These are phyloP conservation scores for Triticum aestivum DNA, from an alignment of 176 grass and related monocot genomes.

Conservation along the genomic window DNA sequence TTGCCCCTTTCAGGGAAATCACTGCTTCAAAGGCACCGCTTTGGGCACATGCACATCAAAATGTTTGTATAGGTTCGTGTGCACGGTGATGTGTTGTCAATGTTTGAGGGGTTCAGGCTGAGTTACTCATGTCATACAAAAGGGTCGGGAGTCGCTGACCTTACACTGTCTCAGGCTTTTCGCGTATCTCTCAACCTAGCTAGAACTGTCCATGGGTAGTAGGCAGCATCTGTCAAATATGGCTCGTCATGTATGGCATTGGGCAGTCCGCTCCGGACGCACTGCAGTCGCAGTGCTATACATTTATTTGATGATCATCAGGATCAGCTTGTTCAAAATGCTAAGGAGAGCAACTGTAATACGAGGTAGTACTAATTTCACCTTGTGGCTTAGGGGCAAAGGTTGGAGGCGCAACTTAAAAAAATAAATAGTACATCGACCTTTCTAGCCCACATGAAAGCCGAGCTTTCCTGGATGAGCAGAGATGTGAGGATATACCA, in stretches of 20 bases:
- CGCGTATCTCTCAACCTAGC: neutral
- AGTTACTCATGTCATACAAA: neutral
- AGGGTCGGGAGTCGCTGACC: slow-evolving; percentile 14
- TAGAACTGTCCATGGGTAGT: neutral
- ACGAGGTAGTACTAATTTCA: too few relatives aligned
- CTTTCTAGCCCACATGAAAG: too few relatives aligned
- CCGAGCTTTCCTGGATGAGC: too few relatives aligned
- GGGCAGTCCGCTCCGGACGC: neutral
- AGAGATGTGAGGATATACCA: too few relatives aligned
- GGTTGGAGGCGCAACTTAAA: too few relatives aligned
- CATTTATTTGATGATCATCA: too few relatives aligned
- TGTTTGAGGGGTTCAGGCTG: neutral
- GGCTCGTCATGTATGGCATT: neutral
- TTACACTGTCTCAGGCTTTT: slow-evolving; percentile 23
- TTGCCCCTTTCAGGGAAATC: slow-evolving; percentile 44
- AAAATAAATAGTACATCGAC: too few relatives aligned
- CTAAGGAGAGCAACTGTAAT: too few relatives aligned
- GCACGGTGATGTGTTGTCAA: slow-evolving; percentile 33
- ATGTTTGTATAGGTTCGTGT: slow-evolving; percentile 24
- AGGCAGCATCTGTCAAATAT: neutral
- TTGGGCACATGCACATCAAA: slow-evolving; percentile 38
- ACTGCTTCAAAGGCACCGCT: slow-evolving; percentile 37
- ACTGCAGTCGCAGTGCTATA: neutral
- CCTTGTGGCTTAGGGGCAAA: too few relatives aligned
- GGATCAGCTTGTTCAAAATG: too few relatives aligned